phyloP scores from a whole-genome alignment of 2,329 filamentous ascomycete species.

The Monosporascus ibericus region DNA sequence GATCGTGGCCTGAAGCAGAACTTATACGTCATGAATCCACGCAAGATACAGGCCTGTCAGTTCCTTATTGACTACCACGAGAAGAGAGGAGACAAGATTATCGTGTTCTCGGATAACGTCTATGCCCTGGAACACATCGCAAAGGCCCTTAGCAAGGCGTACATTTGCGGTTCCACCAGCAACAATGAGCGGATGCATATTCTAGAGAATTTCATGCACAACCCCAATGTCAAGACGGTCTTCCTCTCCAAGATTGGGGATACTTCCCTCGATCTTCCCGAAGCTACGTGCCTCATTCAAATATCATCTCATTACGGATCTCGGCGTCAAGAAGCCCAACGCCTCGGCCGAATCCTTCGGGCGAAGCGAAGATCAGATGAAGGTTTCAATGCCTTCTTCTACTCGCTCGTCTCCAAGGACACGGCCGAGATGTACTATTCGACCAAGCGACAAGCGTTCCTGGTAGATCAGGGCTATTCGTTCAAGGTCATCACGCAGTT shows the following conservation, averaged over 20 bases:
- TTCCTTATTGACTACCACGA: slow-evolving; percentile 99
- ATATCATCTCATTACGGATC: slow-evolving; percentile 98
- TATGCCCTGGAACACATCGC: slow-evolving; percentile 87
- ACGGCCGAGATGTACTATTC: slow-evolving; percentile 98
- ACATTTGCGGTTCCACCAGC: slow-evolving; percentile 83
- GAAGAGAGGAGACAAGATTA: slow-evolving; percentile 90
- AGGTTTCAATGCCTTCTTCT: slow-evolving; percentile 98
- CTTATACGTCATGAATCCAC: slow-evolving; percentile 95
- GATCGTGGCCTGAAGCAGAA: slow-evolving; percentile 30
- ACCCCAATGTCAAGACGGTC: slow-evolving; percentile 81
- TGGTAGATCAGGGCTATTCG: slow-evolving; percentile 96
- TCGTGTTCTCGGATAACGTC: slow-evolving; percentile 96
- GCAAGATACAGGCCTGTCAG: slow-evolving; percentile 95
- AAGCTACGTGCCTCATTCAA: slow-evolving; percentile 94
- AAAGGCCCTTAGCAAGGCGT: slow-evolving; percentile 75
- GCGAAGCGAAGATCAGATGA: slow-evolving; percentile 96
- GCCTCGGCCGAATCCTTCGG: slow-evolving; percentile 84
- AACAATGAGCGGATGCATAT: slow-evolving; percentile 82
- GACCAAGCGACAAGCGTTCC: slow-evolving; percentile 90
- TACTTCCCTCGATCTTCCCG: slow-evolving; percentile 93
- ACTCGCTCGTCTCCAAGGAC: slow-evolving; percentile 93
- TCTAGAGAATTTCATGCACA: slow-evolving; percentile 91
- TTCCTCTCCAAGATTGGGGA: slow-evolving; percentile 98
- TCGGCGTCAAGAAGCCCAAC: slow-evolving; percentile 90
- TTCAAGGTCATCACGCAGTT: slow-evolving; percentile 98